phyloP scores from a whole-genome alignment of 768 basidiomycete genomes.

The Chalciporus piperatus region DNA sequence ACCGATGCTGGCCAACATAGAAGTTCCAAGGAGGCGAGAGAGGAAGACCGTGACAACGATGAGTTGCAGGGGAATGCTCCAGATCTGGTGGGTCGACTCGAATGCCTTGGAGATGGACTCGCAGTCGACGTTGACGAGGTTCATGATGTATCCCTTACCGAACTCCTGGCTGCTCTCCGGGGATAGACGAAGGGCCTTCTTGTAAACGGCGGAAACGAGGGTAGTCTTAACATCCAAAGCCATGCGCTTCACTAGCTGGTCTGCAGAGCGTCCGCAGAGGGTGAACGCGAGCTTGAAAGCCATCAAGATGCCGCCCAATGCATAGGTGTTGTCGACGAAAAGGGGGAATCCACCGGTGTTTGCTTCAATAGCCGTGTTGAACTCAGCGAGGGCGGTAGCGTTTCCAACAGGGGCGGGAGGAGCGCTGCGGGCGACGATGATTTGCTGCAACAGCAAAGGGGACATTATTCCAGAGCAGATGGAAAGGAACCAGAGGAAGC shows the following conservation, averaged over 20 bases:
- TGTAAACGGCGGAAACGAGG: constrained; percentile 30
- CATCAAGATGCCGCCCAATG: constrained; percentile 22
- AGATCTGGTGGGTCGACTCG: constrained; percentile 25
- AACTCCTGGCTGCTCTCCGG: constrained; percentile 25
- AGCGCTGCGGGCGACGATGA: constrained; percentile 24
- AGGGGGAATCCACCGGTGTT: constrained; percentile 31
- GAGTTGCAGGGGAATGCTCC: constrained; percentile 29
- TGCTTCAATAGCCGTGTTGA: constrained; percentile 15
- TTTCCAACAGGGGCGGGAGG: constrained; percentile 15
- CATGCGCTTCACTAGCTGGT: constrained; percentile 30
- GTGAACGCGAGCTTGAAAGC: constrained; percentile 24
- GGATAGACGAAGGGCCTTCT: constrained; percentile 29
- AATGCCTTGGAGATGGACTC: constrained; percentile 31
- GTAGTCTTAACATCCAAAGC: constrained; percentile 28
- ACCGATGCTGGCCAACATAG: constrained; percentile 30
- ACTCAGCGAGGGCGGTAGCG: constrained; percentile 22
- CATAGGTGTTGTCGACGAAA: constrained; percentile 24
- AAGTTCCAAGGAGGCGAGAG: constrained; percentile 27
- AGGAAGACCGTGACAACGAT: constrained; percentile 20
- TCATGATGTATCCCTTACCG: constrained; percentile 27
- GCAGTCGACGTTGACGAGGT: constrained; percentile 30
- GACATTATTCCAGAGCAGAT: constrained; percentile 19
- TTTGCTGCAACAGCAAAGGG: constrained; percentile 27
- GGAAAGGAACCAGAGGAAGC: constrained; percentile 29
- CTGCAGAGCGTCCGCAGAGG: constrained; percentile 27